Evolutionary conservation across 1,139 yeast genomes (phyloP).

Genomic region (Suhomyces yuchorum): DNA sequence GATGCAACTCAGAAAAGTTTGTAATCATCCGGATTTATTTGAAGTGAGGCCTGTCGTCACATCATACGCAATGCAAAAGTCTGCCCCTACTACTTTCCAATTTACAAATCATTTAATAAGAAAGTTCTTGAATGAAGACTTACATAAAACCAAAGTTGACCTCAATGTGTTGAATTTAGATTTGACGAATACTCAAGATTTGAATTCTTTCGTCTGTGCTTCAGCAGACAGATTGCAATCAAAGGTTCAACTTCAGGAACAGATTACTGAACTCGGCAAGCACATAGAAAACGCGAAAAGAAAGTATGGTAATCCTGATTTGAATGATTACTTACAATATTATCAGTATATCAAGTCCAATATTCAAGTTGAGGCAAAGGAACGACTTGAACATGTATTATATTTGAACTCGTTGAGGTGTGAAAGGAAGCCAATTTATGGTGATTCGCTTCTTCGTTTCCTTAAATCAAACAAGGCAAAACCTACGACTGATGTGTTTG

Average conservation of each 20-base stretch:
- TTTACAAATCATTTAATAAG: slow-evolving; percentile 46
- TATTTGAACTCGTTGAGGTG: slow-evolving; percentile 70
- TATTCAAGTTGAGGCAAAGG: slow-evolving; percentile 53
- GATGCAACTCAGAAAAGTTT: slow-evolving; percentile 96
- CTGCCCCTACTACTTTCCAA: slow-evolving; percentile 58
- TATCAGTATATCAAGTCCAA: slow-evolving; percentile 56
- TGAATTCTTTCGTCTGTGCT: slow-evolving; percentile 51
- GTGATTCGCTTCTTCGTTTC: slow-evolving; percentile 41
- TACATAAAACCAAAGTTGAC: slow-evolving; percentile 40
- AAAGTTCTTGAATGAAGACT: slow-evolving; percentile 34
- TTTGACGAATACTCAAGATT: slow-evolving; percentile 50
- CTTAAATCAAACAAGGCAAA: slow-evolving; percentile 21
- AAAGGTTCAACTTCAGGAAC: slow-evolving; percentile 43
- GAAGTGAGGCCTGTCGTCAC: slow-evolving; percentile 95
- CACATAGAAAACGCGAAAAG: slow-evolving; percentile 32
- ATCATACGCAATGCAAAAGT: slow-evolving; percentile 72
- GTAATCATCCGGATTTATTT: slow-evolving; percentile 96
- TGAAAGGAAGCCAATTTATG: slow-evolving; percentile 57
- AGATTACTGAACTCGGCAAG: slow-evolving; percentile 42
- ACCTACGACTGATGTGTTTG: slow-evolving; percentile 30
- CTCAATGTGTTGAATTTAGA: slow-evolving; percentile 63
- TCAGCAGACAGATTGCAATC: slow-evolving; percentile 52
- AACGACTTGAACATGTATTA: slow-evolving; percentile 55
- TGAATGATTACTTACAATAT: slow-evolving; percentile 58
- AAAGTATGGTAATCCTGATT: slow-evolving; percentile 38